Percentiles rank a stretch among this genome's conserved stretches.
Evolutionary conservation across 495 filamentous ascomycete genomes (phyloP).

Genomic region (Aspergillus indologenus): DNA sequence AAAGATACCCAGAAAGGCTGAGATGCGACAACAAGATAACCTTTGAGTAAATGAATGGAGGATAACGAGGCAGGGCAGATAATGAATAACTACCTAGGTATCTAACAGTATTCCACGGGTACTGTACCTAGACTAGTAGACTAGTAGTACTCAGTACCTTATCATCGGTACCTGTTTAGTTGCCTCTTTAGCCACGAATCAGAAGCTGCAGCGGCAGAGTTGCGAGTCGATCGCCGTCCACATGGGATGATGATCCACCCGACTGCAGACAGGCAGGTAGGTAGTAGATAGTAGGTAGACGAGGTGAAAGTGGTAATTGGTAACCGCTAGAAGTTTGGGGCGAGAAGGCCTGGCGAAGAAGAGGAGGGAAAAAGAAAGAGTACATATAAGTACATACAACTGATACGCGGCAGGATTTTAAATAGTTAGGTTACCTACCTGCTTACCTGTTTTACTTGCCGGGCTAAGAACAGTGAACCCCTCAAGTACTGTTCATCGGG

Average conservation of each 20-base stretch:
- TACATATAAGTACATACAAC: too few species aligned
- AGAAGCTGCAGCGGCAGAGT: neutral
- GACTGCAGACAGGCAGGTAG: too few species aligned
- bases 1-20: neutral
- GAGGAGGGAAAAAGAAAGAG: neutral
- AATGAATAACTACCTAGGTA: neutral
- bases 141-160: neutral
- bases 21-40: neutral
- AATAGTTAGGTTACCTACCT: too few species aligned
- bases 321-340: slow-evolving; percentile 8
- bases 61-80: neutral
- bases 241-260: neutral
- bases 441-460: too few species aligned
- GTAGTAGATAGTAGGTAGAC: too few species aligned
- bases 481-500: neutral
- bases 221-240: neutral
- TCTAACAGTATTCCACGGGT: too few species aligned
- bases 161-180: neutral
- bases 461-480: too few species aligned
- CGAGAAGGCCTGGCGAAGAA: neutral
- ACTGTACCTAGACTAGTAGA: neutral
- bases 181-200: neutral
- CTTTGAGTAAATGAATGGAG: neutral
- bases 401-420: too few species aligned
- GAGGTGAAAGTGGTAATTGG: too few species aligned